Evolutionary conservation across 495 filamentous ascomycete genomes (phyloP), one percentile per base, ranked within the genome.

Genomic region (Emericellopsis terricola): DNA sequence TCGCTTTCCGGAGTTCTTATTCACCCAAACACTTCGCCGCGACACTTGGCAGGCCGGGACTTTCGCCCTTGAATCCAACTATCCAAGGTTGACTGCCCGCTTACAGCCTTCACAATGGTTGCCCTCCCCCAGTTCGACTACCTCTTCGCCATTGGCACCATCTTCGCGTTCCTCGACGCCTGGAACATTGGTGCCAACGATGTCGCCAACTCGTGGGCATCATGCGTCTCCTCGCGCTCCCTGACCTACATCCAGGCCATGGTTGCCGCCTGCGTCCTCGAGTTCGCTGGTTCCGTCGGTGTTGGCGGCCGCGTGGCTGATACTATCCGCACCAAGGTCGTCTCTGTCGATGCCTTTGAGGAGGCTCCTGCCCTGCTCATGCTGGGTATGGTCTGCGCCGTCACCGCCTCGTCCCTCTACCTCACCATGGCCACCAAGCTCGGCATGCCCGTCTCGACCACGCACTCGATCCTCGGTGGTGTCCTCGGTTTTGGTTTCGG

Each of bases 161-260:
- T 83, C 45, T 84, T 84, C 62, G 76, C 78, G 51, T 64, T 73
- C 50, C 62, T 79, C 29, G 76, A 79, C 60, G 74, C 75, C 37
- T 79, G 55, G 62, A 79, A 77, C 59, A 78, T 75, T 54, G 56
- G 65, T 42, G 62, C 62, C 43, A 68, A 81, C 55, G 78, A 83
- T 77, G 78, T 82, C 19, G 78, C 78, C 41, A 84, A 84, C 58
- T 65, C 75, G 16, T 81, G 69, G 62, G 76, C 76, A 3, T 79
- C 76, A 36, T 72, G 65, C 41, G 75, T 80, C 32, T 73, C 73
- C 13, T 78, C 76, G 4, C 59, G 73, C 16, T 79, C 76, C 29
- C 48, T 81, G 41, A 68, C 71, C n/a, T 64, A 73, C 41, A 34
- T 62, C 28, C 72, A 77, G 56, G 76, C 76, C 33, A 79, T 79